These are phyloP conservation scores for Boletus pseudopeckii DNA, from an alignment of 768 basidiomycete genomes.

Conservation along the genomic window DNA sequence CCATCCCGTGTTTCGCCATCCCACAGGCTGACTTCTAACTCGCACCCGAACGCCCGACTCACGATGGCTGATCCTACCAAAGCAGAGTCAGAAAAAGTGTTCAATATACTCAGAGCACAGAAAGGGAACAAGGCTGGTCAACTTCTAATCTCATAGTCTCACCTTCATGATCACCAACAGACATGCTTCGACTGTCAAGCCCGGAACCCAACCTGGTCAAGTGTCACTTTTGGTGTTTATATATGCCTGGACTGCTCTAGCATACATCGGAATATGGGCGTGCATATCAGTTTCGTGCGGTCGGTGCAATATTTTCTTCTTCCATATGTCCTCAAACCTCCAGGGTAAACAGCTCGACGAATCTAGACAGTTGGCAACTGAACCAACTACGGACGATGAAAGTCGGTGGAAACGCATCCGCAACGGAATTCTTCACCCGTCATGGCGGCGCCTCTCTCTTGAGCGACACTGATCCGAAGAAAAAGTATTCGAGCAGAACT, in stretches of 20 bases:
- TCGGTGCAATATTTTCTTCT: conserved; percentile 35
- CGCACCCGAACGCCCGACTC: not conserved
- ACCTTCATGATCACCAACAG: conserved; percentile 37
- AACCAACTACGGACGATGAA: conserved; percentile 94
- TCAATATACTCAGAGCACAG: conserved; percentile 75
- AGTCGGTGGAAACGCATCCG: conserved; percentile 86
- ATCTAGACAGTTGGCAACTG: conserved; percentile 92
- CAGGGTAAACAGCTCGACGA: conserved; percentile 71
- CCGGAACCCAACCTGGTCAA: conserved; percentile 96
- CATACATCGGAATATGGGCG: conserved; percentile 93
- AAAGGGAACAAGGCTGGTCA: conserved; percentile 81
- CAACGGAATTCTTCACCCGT: conserved; percentile 85
- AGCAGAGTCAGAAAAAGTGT: conserved; percentile 82
- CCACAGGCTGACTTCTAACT: conserved; percentile 5
- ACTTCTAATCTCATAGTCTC: not conserved
- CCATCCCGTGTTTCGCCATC: conserved; percentile 1
- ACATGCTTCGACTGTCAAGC: conserved; percentile 94
- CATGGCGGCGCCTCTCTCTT: conserved; percentile 76
- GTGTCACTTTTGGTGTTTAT: conserved; percentile 94
- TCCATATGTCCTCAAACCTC: conserved; percentile 10
- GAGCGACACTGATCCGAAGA: conserved; percentile 74
- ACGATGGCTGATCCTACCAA: conserved; percentile 76
- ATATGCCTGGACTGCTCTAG: conserved; percentile 98
- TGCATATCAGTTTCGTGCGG: conserved; percentile 97
- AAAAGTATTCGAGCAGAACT: conserved; percentile 81